Conservation (phyloP, 305 asterid genomes). For the Fraxinus velutina region DNA sequence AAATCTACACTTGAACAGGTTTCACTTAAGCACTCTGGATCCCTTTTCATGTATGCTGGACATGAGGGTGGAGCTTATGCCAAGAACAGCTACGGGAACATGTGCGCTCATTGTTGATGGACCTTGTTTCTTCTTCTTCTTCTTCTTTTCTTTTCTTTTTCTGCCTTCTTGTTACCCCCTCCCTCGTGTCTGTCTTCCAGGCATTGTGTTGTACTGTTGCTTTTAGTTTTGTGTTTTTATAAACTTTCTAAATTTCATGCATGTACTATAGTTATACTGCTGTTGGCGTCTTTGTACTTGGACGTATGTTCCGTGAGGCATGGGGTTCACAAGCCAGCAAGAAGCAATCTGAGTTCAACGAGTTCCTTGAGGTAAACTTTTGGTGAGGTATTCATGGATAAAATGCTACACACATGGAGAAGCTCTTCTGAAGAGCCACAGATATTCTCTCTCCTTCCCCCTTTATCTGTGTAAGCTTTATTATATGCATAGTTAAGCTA, state of each 20-base stretch:
- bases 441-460: not conserved
- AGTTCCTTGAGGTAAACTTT: slow-evolving; percentile 75
- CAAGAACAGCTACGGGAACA: slow-evolving; percentile 88
- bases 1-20: slow-evolving; percentile 49
- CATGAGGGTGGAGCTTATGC: slow-evolving; percentile 97
- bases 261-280: slow-evolving; percentile 72
- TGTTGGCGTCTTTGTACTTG: slow-evolving; percentile 97
- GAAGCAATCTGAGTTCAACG: slow-evolving; percentile 94
- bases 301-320: slow-evolving; percentile 79
- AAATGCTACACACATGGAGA: not conserved
- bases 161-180: not conserved
- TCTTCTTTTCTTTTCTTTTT: too few relatives aligned
- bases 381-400: not conserved
- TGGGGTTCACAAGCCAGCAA: slow-evolving; percentile 84
- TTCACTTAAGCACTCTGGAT: slow-evolving; percentile 94
- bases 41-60: slow-evolving; percentile 99
- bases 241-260: slow-evolving; percentile 30
- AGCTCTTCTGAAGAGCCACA: not conserved
- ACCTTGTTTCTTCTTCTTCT: slow-evolving; percentile 7
- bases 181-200: slow-evolving; percentile 6
- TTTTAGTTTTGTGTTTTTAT: slow-evolving; percentile 15
- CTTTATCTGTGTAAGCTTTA: not conserved
- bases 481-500: not conserved
- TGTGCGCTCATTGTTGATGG: slow-evolving; percentile 44
- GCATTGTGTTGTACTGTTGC: slow-evolving; percentile 16